Evolutionary conservation across 2,329 filamentous ascomycete species (phyloP).

Genomic region (Pestalotiopsis sp.): DNA sequence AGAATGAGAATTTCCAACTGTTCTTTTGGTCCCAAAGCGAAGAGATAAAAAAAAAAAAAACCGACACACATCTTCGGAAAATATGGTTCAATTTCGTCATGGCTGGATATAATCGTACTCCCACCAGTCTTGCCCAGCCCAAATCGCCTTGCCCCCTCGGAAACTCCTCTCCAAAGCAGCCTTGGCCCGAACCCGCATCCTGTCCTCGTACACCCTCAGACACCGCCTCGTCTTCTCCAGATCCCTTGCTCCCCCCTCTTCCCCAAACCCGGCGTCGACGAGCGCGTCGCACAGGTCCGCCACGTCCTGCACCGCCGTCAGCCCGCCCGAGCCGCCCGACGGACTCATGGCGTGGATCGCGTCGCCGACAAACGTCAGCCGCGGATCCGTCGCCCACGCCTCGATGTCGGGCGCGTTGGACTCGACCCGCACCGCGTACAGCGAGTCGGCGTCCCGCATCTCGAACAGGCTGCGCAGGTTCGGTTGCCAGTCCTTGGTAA

Average conservation of each 20-base stretch:
- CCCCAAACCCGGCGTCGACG: not conserved
- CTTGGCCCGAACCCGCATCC: not conserved
- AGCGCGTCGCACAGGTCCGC: slow-evolving; percentile 6
- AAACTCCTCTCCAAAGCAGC: not conserved
- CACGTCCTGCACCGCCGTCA: slow-evolving; percentile 2
- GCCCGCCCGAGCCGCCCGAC: not conserved
- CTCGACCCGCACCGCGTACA: not conserved
- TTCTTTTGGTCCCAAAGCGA: too few species aligned
- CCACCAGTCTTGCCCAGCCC: not conserved
- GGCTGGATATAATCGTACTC: not conserved
- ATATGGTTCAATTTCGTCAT: not conserved
- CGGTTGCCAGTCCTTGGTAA: not conserved
- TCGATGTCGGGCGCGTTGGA: not conserved
- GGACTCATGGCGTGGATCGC: slow-evolving; percentile 6
- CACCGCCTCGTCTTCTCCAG: not conserved
- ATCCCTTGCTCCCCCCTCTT: not conserved
- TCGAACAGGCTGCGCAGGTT: not conserved
- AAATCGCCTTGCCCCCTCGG: not conserved
- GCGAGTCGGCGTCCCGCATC: slow-evolving; percentile 1
- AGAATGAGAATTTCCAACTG: too few species aligned
- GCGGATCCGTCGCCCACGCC: not conserved
- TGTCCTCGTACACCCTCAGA: not conserved
- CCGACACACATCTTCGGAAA: rapidly evolving
- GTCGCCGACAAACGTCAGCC: slow-evolving; percentile 2
- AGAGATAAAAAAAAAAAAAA: too few species aligned